Base-by-base conservation (phyloP, 2,329 filamentous ascomycete species). In the Aspergillus novoparasiticus region DNA sequence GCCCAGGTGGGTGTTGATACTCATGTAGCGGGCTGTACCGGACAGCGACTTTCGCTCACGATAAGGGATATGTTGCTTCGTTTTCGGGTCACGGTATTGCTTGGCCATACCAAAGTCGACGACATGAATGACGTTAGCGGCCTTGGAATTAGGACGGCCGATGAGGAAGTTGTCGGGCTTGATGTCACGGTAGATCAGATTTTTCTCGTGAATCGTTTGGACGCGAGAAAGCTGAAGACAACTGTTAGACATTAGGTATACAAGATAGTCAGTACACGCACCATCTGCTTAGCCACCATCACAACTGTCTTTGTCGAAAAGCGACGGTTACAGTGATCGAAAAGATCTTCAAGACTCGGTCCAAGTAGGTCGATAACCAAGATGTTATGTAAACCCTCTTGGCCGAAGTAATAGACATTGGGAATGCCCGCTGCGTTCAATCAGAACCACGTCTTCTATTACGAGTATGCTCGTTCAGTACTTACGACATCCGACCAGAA, bases 71-170 rank as follows among this genome's bases (percentile, higher is more conserved):
- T 99, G 95, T 80, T 98, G 95, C 82, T 98, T 98, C 43, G 95
- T 97, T 85, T 98, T 98, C 61, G 95, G 95, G 73, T 99, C 95
- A 72, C 95, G 90, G 80, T 98, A 99, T 79, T 98, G 95, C 84
- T 99, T 99, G 67, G 95, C 95, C 95, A 99, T 98, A 73, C 95
- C 95, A 74, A 99, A 99, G 80, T 99, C 95, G 73, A 99, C 94
- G 43, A 98, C 95, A 76, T 99, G 94, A 70, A 99, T 97, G 61
- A 98, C 93, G 78, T 97, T 98, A 74, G 94, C 92, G n/a, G 92
- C 87, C 82, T 98, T 98, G 65, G 93, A 94, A 72, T 89, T 90
- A 0, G 93, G 93, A 56, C 94, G 89, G 60, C 95, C 95, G 73
- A 98, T 97, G 67, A 99, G 87, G 83, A 99, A 98, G 84, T 99